A percentile compares a stretch with the other conserved stretches of the same genome.
These are phyloP conservation scores for Aspergillus viridinutans DNA, from an alignment of 2,329 filamentous ascomycete species.

Conservation along the genomic window DNA sequence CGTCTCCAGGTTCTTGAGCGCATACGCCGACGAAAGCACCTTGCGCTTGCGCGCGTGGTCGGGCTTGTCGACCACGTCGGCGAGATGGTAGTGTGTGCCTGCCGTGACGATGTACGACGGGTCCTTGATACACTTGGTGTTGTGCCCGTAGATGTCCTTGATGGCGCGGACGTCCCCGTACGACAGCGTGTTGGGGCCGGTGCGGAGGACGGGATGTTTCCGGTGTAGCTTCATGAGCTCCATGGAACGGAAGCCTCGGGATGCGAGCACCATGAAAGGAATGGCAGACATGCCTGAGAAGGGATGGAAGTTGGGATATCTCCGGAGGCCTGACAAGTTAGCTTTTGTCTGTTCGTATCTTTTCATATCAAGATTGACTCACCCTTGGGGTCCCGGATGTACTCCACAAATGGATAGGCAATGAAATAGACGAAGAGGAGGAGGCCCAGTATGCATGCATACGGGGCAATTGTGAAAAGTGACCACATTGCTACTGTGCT, in stretches of 20 bases:
- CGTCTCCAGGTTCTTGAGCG: constrained; percentile 50
- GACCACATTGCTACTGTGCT: constrained; percentile 15
- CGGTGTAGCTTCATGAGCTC: constrained; percentile 45
- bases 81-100: constrained; percentile 50
- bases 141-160: constrained; percentile 51
- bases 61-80: constrained; percentile 50
- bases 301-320: constrained; percentile 43
- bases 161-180: constrained; percentile 42
- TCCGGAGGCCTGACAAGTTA: constrained; percentile 43
- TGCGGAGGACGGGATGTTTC: constrained; percentile 43
- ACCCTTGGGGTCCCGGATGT: constrained; percentile 28
- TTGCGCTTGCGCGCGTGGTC: constrained; percentile 52
- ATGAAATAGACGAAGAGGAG: constrained; percentile 24
- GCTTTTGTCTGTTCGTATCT: no score
- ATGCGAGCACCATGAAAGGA: constrained; percentile 46
- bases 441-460: constrained; percentile 18
- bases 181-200: constrained; percentile 45
- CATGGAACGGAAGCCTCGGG: constrained; percentile 42
- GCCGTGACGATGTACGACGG: constrained; percentile 44
- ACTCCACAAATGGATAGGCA: constrained; percentile 21
- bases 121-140: constrained; percentile 50
- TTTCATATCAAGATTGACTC: no score
- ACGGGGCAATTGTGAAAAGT: constrained; percentile 17
- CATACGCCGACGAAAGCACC: constrained; percentile 49
- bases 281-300: constrained; percentile 46